Base-by-base conservation (phyloP, 2,329 filamentous ascomycete genomes). In the Coniochaeta hoffmannii region DNA sequence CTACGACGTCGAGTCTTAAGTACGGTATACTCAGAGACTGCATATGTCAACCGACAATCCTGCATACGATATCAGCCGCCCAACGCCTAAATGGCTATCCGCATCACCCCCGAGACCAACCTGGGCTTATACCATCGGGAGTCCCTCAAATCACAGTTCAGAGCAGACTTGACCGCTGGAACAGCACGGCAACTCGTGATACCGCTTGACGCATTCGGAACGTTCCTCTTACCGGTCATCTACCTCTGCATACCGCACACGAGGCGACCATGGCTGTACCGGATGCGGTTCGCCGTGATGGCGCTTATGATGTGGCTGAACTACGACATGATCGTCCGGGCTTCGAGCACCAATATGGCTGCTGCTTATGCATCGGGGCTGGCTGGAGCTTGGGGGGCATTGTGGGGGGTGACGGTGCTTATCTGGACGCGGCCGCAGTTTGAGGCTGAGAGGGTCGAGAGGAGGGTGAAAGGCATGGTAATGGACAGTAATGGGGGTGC, bases 201-300 rank as follows among this genome's bases (percentile, higher is more conserved):
- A 8, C 82, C 81, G 0, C 77, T 79, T 56, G 70, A 73, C 55
- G 56, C 83, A 7, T 57, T 81, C 22, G 76, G 74, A 3, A 63
- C 73, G 28, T 70, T 78, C 46, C 50, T 82, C 41, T 55, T 86
- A 2, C 78, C 80, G 0, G 65, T 76, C 1, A 59, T 81, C 3
- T 87, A 83, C 66, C 73, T 86, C 14, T 68, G 76, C 51, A 71
- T 86, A 57, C 80, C 81, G 1, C 81, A 86, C 61, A 70, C 66
- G 31, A 67, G 70, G 1, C 70, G 75, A 9, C 74, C 74, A 5
- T 79, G 76, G 76, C 61, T 83, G 11, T 80, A 80, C 60, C 69
- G 62, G 9, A 71, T 74, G 31, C 68, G 76, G 44, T 84, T 78
- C 75, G 66, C 75, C 12, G 71, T 85, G 19, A 67, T 80, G 55